phyloP scores from a whole-genome alignment of 306 rosid genomes.

The Lagenaria siceraria region DNA sequence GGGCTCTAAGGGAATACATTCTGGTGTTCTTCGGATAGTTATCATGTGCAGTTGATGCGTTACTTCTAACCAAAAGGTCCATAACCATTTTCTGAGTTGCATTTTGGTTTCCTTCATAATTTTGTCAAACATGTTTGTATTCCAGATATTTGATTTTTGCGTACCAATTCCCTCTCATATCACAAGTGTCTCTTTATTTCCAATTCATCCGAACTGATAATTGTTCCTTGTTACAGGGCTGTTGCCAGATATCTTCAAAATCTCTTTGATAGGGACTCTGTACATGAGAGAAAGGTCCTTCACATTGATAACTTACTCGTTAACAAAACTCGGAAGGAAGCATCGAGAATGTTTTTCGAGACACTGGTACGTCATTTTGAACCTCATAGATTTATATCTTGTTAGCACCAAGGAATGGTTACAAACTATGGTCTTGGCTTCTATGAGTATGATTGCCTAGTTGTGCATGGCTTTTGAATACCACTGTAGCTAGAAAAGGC shows the following conservation, averaged over 20 bases:
- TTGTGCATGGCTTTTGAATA: not conserved
- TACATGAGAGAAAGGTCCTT: conserved; percentile 48
- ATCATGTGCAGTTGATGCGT: not conserved
- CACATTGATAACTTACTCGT: conserved; percentile 57
- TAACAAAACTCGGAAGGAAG: conserved; percentile 64
- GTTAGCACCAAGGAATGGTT: not conserved
- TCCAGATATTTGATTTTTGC: not conserved
- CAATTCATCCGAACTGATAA: conserved; percentile 3
- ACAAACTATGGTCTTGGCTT: not conserved
- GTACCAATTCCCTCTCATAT: not conserved
- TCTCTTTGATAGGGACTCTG: conserved; percentile 62
- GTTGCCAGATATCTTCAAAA: conserved; percentile 93
- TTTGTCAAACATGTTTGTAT: not conserved
- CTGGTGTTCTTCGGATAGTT: not conserved
- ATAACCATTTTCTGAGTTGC: not conserved
- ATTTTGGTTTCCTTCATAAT: not conserved
- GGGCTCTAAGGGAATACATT: not conserved
- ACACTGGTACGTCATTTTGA: conserved; percentile 45
- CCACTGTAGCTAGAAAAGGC: not conserved
- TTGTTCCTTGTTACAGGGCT: conserved; percentile 38
- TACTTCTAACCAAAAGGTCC: not conserved
- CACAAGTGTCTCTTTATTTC: not conserved
- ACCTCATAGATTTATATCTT: not conserved
- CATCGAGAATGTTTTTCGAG: conserved; percentile 72
- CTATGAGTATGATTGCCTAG: not conserved